These are phyloP conservation scores for Hygrocybe punicea DNA, from an alignment of 768 basidiomycete species.

Conservation along the genomic window DNA sequence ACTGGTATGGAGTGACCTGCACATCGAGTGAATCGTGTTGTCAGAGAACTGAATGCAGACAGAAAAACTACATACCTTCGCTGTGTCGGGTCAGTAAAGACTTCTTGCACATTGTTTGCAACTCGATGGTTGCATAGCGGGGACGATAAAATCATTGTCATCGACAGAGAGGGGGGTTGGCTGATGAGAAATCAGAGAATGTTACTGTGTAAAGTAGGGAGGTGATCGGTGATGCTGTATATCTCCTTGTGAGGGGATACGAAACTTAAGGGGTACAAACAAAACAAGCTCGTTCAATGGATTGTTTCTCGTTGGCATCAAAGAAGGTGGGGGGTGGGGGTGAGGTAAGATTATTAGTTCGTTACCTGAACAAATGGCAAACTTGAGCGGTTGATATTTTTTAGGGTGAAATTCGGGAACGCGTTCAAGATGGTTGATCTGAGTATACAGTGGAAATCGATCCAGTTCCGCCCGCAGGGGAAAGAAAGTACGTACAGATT, in stretches of 20 bases:
- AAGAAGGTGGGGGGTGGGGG: not conserved
- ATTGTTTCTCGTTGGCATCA: not conserved
- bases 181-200: not conserved
- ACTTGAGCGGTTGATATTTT: slow-evolving; percentile 17
- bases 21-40: not conserved
- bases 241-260: slow-evolving; percentile 16
- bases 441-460: not conserved
- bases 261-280: no score
- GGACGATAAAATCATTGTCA: slow-evolving; percentile 15
- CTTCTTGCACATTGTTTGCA: slow-evolving; percentile 14
- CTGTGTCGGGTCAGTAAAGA: slow-evolving; percentile 13
- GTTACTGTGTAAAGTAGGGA: slow-evolving; percentile 22
- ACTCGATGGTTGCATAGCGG: slow-evolving; percentile 15
- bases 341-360: no score
- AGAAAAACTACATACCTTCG: slow-evolving; percentile 13
- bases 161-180: slow-evolving; percentile 10
- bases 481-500: no score
- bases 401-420: slow-evolving; percentile 14
- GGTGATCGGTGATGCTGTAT: slow-evolving; percentile 16
- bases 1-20: slow-evolving; percentile 20
- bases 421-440: slow-evolving; percentile 19
- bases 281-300: slow-evolving; percentile 15
- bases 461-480: no score
- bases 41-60: not conserved
- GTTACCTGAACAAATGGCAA: slow-evolving; percentile 22